These are phyloP conservation scores for Cryomyces minteri DNA, from an alignment of 495 filamentous ascomycete species.

Conservation along the genomic window DNA sequence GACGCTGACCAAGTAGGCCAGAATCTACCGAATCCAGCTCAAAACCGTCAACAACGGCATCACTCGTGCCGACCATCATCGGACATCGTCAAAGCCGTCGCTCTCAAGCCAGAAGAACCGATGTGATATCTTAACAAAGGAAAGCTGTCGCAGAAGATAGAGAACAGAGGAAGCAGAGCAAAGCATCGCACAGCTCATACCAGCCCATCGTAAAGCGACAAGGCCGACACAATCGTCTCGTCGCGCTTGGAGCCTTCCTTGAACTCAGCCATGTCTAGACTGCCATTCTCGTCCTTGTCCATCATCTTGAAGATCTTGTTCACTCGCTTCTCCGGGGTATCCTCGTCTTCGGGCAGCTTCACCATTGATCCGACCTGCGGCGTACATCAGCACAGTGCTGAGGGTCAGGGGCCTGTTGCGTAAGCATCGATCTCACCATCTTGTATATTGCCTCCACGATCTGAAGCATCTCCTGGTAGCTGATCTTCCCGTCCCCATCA, in stretches of 20 bases:
- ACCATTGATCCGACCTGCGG: slow-evolving; percentile 92
- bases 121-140: no score
- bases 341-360: slow-evolving; percentile 94
- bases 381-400: background rate
- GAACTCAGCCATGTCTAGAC: slow-evolving; percentile 86
- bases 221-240: slow-evolving; percentile 94
- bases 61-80: no score
- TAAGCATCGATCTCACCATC: slow-evolving; percentile 45
- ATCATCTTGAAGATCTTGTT: slow-evolving; percentile 99
- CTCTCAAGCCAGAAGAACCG: no score
- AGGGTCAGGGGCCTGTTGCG: background rate
- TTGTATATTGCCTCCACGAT: slow-evolving; percentile 99
- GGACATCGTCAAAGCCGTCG: no score
- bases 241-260: slow-evolving; percentile 97
- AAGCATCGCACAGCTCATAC: slow-evolving; percentile 30
- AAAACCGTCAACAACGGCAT: no score
- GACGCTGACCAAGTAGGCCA: no score
- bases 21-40: no score
- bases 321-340: slow-evolving; percentile 96
- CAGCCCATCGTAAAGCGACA: slow-evolving; percentile 90
- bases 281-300: slow-evolving; percentile 98
- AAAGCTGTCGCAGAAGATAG: no score
- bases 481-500: slow-evolving; percentile 96
- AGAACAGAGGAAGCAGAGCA: no score
- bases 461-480: slow-evolving; percentile 94